Base-by-base conservation (phyloP, 2,329 filamentous ascomycete species). In the Ascochyta rabiei region DNA sequence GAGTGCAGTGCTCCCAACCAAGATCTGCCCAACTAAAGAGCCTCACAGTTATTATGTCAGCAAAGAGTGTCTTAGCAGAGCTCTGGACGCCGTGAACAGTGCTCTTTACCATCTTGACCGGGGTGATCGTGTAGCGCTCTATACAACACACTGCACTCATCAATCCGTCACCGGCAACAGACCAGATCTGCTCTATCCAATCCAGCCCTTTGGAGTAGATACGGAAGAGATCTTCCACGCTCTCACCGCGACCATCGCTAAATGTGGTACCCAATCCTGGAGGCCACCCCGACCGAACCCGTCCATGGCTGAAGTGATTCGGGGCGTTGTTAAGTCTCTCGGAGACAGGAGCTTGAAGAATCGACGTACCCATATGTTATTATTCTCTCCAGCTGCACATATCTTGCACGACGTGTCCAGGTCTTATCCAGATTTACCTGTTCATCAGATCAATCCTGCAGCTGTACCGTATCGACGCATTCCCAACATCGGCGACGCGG, bases 81-180 rank as follows among this genome's bases (percentile, higher is more conserved):
- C 68, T 2, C 28, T 64, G 1, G 52, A 66, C 16, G 59, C 53
- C 2, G 62, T 64, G 23, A 61, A 58, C 2, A 62, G 59, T 15
- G 56, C 61, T 9, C 43, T 69, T 12, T 48, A 63, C 30, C 57
- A 67, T 31, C 43, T 72, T 16, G 44, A 50, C 18, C 45, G 38
- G 2, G 58, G 53, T 18, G 70, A 73, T 46, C 67, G 69, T 15
- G 19, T 72, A 30, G 69, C 67, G 2, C 48, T 73, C 21, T 73
- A 67, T 42, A 64, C 67, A 1, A 72, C 71, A 1, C 67, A 72
- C 37, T 72, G 70, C 35, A 69, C 63, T 18, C 69, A 72, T 40
- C 63, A 61, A 10, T 24, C 55, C 9, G 61, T 69, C 26, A 66
- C 64, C 7, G 62, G 68, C 16, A 72, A 62, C 33, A 54, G 59